A percentile compares a stretch with the other conserved stretches of the same genome.
These are phyloP conservation scores for Abrus pulchellus DNA, from an alignment of 306 rosid species.

Conservation along the genomic window DNA sequence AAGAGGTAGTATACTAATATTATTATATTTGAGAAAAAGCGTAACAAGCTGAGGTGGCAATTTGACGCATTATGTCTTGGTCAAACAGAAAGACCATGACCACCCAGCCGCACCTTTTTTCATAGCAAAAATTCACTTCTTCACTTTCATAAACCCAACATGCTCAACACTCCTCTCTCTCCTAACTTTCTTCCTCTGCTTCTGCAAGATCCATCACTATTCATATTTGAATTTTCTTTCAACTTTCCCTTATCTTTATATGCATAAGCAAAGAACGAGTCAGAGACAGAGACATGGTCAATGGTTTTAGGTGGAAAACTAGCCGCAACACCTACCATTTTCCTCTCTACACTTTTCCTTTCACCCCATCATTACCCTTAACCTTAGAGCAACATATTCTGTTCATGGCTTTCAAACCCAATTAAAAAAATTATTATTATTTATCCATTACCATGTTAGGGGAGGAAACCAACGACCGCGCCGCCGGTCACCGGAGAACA, in stretches of 20 bases:
- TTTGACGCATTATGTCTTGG: conserved; percentile 43
- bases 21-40: neutral
- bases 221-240: conserved; percentile 61
- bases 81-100: conserved; percentile 47
- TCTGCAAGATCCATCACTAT: conserved; percentile 26
- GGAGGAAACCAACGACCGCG: conserved; percentile 55
- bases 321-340: conserved; percentile 51
- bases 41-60: conserved; percentile 12
- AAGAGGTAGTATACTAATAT: neutral
- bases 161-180: neutral
- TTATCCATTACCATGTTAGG: conserved; percentile 60
- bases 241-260: conserved; percentile 35
- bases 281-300: conserved; percentile 60
- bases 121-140: neutral
- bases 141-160: neutral
- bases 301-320: conserved; percentile 71
- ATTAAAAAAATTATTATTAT: conserved; percentile 1
- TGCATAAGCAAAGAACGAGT: conserved; percentile 25
- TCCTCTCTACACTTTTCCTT: conserved; percentile 9
- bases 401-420: conserved; percentile 56
- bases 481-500: conserved; percentile 44
- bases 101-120: conserved; percentile 9
- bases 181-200: neutral
- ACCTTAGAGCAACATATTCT: conserved; percentile 32
- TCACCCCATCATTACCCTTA: conserved; percentile 39